Evolutionary conservation across 1,284 basidiomycete genomes (phyloP).

Genomic region (Cutaneotrichosporon arboriforme): DNA sequence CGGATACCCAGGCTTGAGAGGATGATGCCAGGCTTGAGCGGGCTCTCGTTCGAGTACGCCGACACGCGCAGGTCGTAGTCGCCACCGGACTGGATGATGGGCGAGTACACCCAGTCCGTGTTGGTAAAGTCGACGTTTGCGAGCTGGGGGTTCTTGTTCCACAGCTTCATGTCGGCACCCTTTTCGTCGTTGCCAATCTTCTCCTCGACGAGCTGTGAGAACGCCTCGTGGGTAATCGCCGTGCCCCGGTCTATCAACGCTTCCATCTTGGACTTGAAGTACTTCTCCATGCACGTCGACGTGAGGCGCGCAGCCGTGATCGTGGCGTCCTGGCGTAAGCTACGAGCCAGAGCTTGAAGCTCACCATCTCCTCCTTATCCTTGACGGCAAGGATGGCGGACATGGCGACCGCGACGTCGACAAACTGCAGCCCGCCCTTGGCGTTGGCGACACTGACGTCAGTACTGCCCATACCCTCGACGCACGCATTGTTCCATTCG

Average conservation of each 20-base stretch:
- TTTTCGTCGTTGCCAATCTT: conserved; percentile 82
- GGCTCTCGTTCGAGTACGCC: conserved; percentile 75
- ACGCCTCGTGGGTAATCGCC: conserved; percentile 79
- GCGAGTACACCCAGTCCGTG: conserved; percentile 89
- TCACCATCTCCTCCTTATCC: conserved; percentile 82
- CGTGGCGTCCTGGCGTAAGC: conserved; percentile 61
- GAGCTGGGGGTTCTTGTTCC: conserved; percentile 68
- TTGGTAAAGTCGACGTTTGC: conserved; percentile 75
- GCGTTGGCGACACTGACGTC: conserved; percentile 22
- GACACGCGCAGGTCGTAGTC: conserved; percentile 85
- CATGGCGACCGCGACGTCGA: conserved; percentile 72
- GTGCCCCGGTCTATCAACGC: conserved; percentile 85
- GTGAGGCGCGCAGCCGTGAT: conserved; percentile 72
- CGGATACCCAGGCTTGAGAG: conserved; percentile 82
- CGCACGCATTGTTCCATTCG: conserved; percentile 53
- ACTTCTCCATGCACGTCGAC: conserved; percentile 75
- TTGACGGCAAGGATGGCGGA: conserved; percentile 78
- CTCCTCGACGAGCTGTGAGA: conserved; percentile 63
- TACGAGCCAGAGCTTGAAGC: conserved; percentile 27
- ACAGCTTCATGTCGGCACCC: conserved; percentile 81
- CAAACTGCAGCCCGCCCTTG: conserved; percentile 55
- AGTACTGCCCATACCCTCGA: neutral
- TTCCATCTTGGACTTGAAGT: conserved; percentile 83
- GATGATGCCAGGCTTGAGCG: conserved; percentile 86
- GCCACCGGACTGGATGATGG: conserved; percentile 90